phyloP scores from a whole-genome alignment of 306 rosid species.

The Senna siamea region DNA sequence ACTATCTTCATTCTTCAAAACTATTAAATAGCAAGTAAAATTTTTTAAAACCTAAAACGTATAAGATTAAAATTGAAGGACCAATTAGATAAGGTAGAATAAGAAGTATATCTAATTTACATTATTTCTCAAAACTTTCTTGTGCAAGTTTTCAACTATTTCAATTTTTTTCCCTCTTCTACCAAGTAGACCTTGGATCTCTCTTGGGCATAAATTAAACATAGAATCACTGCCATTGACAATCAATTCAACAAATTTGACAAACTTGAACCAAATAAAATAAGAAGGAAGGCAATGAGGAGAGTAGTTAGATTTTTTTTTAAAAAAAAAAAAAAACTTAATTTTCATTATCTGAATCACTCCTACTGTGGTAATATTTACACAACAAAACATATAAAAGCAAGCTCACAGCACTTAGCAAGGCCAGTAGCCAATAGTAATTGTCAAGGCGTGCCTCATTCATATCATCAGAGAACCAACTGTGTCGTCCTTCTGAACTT shows the following conservation, averaged over 20 bases:
- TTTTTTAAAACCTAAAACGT: too few relatives aligned
- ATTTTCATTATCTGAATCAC: slow-evolving; percentile 49
- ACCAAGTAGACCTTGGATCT: neutral
- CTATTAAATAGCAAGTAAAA: too few relatives aligned
- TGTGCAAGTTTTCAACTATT: too few relatives aligned
- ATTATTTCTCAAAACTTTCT: too few relatives aligned
- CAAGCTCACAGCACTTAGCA: slow-evolving; percentile 57
- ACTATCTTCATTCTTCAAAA: too few relatives aligned
- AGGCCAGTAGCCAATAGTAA: slow-evolving; percentile 80
- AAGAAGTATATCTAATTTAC: too few relatives aligned
- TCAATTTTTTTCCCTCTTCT: too few relatives aligned
- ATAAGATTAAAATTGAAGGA: too few relatives aligned
- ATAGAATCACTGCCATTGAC: neutral
- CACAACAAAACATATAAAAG: slow-evolving; percentile 61
- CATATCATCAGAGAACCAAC: slow-evolving; percentile 95
- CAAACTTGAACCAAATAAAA: neutral
- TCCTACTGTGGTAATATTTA: slow-evolving; percentile 51
- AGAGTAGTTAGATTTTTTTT: too few relatives aligned
- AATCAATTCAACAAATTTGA: neutral
- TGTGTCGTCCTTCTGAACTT: slow-evolving; percentile 48
- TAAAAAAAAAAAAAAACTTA: slow-evolving; percentile 25
- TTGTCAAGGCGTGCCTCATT: slow-evolving; percentile 74
- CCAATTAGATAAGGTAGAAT: too few relatives aligned
- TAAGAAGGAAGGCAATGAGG: neutral
- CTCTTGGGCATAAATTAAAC: neutral